Percentiles rank a stretch among this genome's conserved stretches.
phyloP scores from a whole-genome alignment of 2,329 filamentous ascomycete species.

The Alternaria conjuncta region DNA sequence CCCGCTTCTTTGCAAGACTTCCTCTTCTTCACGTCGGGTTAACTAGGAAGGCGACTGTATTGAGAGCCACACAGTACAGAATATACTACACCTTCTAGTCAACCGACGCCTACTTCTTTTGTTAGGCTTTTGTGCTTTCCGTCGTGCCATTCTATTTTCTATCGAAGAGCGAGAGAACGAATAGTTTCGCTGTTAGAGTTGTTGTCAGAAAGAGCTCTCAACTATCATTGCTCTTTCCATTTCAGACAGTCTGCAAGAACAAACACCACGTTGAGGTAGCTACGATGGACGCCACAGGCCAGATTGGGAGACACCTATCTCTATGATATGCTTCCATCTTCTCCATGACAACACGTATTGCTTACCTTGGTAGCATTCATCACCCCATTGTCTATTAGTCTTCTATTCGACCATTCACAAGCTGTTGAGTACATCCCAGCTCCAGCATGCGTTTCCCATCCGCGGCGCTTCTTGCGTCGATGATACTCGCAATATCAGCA shows the following conservation, averaged over 20 bases:
- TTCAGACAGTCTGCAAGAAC: background rate
- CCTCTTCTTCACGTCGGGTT: background rate
- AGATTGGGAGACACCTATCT: background rate
- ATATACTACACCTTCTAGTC: background rate
- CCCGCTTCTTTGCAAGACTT: background rate
- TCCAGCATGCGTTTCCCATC: conserved; percentile 31
- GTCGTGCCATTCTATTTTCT: background rate
- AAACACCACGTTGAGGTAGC: background rate
- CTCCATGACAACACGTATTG: background rate
- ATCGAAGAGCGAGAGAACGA: background rate
- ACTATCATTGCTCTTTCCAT: background rate
- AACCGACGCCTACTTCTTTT: background rate
- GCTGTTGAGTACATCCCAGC: background rate
- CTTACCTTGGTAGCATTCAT: background rate
- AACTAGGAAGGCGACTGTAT: background rate
- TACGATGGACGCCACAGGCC: background rate
- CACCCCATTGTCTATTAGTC: background rate
- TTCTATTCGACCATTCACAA: background rate
- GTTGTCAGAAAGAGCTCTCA: background rate
- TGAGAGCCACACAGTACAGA: background rate
- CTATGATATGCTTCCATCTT: background rate
- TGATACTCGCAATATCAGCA: conserved; percentile 19
- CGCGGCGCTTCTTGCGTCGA: conserved; percentile 19
- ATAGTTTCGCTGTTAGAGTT: background rate
- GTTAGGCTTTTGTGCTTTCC: background rate